Percentiles rank a stretch among this genome's conserved stretches.
Evolutionary conservation across 208 protist genomes (phyloP).

Genomic region (Crithidia bombi): DNA sequence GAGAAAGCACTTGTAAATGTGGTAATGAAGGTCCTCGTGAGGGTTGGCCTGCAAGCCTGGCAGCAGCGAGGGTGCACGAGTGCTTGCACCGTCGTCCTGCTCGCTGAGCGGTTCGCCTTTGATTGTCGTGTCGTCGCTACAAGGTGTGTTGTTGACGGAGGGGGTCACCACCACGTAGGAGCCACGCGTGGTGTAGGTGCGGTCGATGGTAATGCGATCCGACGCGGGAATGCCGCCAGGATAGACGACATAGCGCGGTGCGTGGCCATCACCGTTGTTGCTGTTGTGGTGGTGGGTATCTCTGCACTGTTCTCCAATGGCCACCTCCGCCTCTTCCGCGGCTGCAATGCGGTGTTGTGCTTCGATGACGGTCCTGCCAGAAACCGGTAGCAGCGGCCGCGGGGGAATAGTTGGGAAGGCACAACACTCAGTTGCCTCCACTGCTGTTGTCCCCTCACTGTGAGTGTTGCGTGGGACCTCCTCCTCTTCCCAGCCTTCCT

Average conservation of each 20-base stretch:
- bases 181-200: conserved; percentile 57
- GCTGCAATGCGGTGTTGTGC: conserved; percentile 42
- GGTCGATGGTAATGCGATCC: conserved; percentile 41
- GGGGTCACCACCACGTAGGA: conserved; percentile 24
- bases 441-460: neutral
- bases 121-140: too few relatives aligned
- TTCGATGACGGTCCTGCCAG: conserved; percentile 42
- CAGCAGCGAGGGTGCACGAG: neutral
- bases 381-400: conserved; percentile 56
- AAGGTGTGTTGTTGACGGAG: neutral
- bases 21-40: conserved; percentile 36
- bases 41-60: conserved; percentile 29
- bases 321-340: neutral
- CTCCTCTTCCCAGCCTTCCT: neutral
- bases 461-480: neutral
- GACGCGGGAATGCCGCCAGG: conserved; percentile 38
- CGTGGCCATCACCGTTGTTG: neutral
- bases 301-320: neutral
- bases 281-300: neutral
- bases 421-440: neutral
- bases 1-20: conserved; percentile 54
- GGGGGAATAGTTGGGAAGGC: conserved; percentile 36
- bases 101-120: neutral
- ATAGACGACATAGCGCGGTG: conserved; percentile 28
- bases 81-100: neutral